Conservation (phyloP, 768 basidiomycete species). For the Russula virescens region DNA sequence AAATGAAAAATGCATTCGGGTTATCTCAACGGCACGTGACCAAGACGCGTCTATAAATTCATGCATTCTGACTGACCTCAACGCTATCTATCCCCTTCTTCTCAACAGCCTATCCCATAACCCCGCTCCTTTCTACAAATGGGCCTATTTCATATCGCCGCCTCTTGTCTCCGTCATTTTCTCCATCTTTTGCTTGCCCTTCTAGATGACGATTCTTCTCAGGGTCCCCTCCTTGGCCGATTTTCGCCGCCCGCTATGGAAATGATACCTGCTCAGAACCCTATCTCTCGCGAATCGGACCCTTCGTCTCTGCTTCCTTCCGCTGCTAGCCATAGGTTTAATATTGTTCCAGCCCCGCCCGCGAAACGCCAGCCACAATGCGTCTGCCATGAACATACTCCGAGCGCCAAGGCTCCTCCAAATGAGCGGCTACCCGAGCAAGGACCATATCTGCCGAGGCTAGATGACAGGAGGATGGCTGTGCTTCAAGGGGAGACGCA, state of each 20-base stretch:
- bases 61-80: too few relatives aligned
- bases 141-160: conserved; percentile 18
- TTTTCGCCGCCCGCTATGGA: conserved; percentile 16
- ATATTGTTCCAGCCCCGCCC: neutral
- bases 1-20: conserved; percentile 2
- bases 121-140: conserved; percentile 9
- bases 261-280: neutral
- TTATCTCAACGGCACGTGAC: conserved; percentile 1
- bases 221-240: conserved; percentile 16
- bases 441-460: neutral
- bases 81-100: neutral
- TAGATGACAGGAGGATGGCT: neutral
- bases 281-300: neutral
- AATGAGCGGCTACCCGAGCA: neutral
- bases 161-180: conserved; percentile 19
- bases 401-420: neutral
- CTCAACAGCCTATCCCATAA: conserved; percentile 14
- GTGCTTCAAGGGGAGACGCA: neutral
- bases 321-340: neutral
- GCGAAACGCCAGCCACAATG: neutral
- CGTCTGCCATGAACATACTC: neutral
- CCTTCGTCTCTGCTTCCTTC: neutral
- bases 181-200: conserved; percentile 20
- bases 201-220: conserved; percentile 19
- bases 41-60: neutral